Evolutionary conservation across 2,329 filamentous ascomycete species (phyloP).

Genomic region (Alternaria sp.): DNA sequence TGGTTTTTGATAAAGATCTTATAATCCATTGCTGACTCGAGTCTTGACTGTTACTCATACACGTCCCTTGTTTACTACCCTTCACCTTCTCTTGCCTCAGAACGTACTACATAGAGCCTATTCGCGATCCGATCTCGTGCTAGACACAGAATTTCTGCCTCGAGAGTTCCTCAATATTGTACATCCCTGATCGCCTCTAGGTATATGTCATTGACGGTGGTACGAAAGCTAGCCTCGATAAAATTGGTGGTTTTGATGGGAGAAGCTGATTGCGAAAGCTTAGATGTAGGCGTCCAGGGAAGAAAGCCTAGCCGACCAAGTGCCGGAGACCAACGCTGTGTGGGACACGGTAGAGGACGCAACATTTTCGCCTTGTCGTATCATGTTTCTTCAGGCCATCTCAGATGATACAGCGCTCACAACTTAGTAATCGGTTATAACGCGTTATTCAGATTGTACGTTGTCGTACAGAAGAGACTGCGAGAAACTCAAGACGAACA

Average conservation of each 20-base stretch:
- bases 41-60: background rate
- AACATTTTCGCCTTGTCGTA: background rate
- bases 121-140: background rate
- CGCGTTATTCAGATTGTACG: background rate
- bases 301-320: background rate
- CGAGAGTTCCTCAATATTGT: background rate
- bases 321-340: background rate
- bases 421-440: background rate
- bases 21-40: background rate
- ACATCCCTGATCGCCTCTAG: background rate
- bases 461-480: background rate
- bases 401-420: background rate
- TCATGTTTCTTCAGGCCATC: background rate
- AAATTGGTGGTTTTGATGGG: background rate
- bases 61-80: background rate
- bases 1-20: background rate
- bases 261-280: background rate
- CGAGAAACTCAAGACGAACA: background rate
- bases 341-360: background rate
- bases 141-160: background rate
- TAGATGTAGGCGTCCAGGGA: background rate
- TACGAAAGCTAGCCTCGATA: background rate
- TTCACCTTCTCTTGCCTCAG: background rate
- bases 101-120: background rate
- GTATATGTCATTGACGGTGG: background rate